Evolutionary conservation across 2,329 filamentous ascomycete species (phyloP).

Genomic region (Periconia sp.): DNA sequence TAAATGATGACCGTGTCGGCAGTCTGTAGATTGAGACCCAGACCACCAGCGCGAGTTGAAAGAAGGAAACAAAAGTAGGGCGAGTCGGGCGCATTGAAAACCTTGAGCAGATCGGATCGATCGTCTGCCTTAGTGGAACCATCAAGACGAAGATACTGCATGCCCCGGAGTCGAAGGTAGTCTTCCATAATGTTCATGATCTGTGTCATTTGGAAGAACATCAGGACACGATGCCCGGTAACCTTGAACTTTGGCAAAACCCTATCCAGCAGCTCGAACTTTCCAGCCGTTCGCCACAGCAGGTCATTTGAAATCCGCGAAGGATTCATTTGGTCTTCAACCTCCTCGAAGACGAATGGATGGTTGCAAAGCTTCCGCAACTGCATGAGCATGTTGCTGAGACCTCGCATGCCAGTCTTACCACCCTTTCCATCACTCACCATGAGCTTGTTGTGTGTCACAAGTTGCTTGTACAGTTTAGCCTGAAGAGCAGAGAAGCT

Average conservation of each 20-base stretch:
- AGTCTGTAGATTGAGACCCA: constrained; percentile 95
- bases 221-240: constrained; percentile 91
- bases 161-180: constrained; percentile 80
- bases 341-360: constrained; percentile 96
- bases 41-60: constrained; percentile 97
- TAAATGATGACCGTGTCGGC: constrained; percentile 99
- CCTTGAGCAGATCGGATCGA: constrained; percentile 82
- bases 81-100: constrained; percentile 88
- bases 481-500: constrained; percentile 94
- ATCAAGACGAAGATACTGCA: constrained; percentile 88
- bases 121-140: constrained; percentile 98
- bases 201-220: constrained; percentile 99
- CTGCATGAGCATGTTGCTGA: constrained; percentile 99
- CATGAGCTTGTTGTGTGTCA: constrained; percentile 90
- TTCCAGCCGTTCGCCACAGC: constrained; percentile 92
- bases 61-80: constrained; percentile 97
- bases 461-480: constrained; percentile 95
- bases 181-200: constrained; percentile 99
- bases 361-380: constrained; percentile 98
- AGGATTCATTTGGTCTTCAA: constrained; percentile 98
- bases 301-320: constrained; percentile 84
- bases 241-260: constrained; percentile 90
- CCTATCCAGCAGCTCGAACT: constrained; percentile 93
- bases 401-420: constrained; percentile 87
- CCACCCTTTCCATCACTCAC: constrained; percentile 95